Conservation (phyloP, 768 basidiomycete species). For the Agrocybe praecox region DNA sequence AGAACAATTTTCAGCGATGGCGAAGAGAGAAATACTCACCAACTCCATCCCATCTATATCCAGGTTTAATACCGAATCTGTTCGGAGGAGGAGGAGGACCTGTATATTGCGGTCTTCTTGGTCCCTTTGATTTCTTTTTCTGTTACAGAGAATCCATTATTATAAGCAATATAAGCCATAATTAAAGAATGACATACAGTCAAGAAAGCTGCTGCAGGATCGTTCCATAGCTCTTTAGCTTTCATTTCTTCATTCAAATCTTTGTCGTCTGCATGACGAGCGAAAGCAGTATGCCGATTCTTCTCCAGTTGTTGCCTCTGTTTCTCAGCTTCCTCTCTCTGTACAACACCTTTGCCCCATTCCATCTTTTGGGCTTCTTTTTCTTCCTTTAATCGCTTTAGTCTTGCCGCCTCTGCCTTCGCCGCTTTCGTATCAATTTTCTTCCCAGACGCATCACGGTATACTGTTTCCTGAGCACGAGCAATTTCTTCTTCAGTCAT, state of each 20-base stretch:
- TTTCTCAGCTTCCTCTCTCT: slow-evolving; percentile 79
- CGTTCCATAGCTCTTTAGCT: slow-evolving; percentile 89
- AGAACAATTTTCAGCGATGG: neutral
- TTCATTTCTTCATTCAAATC: slow-evolving; percentile 86
- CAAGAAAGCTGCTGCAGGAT: slow-evolving; percentile 95
- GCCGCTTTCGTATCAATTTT: slow-evolving; percentile 89
- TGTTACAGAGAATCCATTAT: slow-evolving; percentile 26
- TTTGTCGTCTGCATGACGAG: slow-evolving; percentile 79
- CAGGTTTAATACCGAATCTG: slow-evolving; percentile 93
- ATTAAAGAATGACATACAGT: slow-evolving; percentile 53
- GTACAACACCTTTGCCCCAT: slow-evolving; percentile 96
- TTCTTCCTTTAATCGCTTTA: slow-evolving; percentile 83
- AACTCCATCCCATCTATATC: slow-evolving; percentile 98
- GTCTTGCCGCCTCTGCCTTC: slow-evolving; percentile 79
- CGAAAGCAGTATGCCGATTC: slow-evolving; percentile 66
- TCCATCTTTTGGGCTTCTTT: slow-evolving; percentile 92
- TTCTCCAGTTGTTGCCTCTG: slow-evolving; percentile 66
- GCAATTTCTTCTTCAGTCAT: slow-evolving; percentile 57
- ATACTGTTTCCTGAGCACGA: slow-evolving; percentile 85
- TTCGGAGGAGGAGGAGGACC: slow-evolving; percentile 93
- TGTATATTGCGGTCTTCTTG: slow-evolving; percentile 80
- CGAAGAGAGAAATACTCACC: slow-evolving; percentile 47
- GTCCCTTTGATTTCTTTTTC: slow-evolving; percentile 78
- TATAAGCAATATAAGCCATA: neutral
- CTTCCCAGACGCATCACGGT: slow-evolving; percentile 87